These are phyloP conservation scores for Rhizophlyctis rosea DNA, from an alignment of 192 early-diverging fungal genomes.

Conservation along the genomic window DNA sequence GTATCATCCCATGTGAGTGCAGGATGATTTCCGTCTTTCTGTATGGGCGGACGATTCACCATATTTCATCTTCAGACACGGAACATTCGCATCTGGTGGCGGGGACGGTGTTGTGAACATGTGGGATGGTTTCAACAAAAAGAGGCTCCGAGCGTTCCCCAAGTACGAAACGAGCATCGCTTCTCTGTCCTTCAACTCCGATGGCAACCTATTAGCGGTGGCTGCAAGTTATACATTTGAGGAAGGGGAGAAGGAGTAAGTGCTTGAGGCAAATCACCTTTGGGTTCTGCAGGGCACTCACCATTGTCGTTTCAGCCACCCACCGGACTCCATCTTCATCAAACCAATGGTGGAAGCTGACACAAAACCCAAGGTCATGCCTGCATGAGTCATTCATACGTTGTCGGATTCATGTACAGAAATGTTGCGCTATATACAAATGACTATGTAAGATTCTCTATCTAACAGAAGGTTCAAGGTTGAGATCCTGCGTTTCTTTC, in stretches of 20 bases:
- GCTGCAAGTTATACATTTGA: slow-evolving; percentile 94
- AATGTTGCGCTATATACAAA: no score
- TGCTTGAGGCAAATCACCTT: not conserved
- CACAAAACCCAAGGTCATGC: slow-evolving; percentile 43
- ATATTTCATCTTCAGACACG: slow-evolving; percentile 63
- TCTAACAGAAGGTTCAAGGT: no score
- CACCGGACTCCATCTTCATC: slow-evolving; percentile 64
- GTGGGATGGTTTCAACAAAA: slow-evolving; percentile 91
- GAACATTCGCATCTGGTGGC: slow-evolving; percentile 96
- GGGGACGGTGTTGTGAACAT: slow-evolving; percentile 86
- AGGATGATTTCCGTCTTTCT: no score
- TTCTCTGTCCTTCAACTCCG: slow-evolving; percentile 73
- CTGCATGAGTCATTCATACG: slow-evolving; percentile 1
- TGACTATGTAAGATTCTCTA: no score
- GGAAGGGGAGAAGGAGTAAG: slow-evolving; percentile 81
- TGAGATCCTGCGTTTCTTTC: no score
- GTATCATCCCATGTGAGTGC: slow-evolving; percentile 81
- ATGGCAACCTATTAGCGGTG: slow-evolving; percentile 77
- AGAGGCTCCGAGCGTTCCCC: slow-evolving; percentile 79
- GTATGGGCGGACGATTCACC: no score
- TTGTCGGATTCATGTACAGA: no score
- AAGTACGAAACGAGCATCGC: slow-evolving; percentile 80
- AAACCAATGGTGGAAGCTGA: slow-evolving; percentile 66
- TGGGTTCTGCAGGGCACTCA: not conserved
- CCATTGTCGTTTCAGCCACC: slow-evolving; percentile 26